phyloP scores from a whole-genome alignment of 257 asterid species.

The Solanum etuberosum region DNA sequence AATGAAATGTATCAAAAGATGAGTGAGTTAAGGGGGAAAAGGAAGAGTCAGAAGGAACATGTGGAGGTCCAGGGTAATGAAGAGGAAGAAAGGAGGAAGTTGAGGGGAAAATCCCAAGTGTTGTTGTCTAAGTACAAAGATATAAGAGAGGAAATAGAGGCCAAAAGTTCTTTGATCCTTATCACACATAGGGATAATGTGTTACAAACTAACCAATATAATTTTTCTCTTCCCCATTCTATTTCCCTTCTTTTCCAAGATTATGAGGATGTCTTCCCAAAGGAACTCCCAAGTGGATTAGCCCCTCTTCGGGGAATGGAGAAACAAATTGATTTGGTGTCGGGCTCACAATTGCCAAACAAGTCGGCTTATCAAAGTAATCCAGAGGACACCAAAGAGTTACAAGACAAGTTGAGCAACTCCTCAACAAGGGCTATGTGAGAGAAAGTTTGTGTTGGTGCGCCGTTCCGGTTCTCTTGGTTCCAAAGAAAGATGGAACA shows the following conservation, averaged over 20 bases:
- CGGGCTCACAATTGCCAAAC: too few relatives aligned
- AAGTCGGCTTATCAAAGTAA: neutral
- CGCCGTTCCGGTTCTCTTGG: fast-evolving
- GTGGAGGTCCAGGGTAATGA: neutral
- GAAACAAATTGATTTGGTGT: too few relatives aligned
- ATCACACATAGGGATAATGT: neutral
- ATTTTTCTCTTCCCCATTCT: neutral
- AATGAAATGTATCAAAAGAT: too few relatives aligned
- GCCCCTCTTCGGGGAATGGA: neutral
- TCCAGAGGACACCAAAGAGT: too few relatives aligned
- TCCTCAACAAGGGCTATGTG: neutral
- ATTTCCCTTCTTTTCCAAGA: too few relatives aligned
- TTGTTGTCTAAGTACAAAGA: neutral
- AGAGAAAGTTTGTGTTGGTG: neutral
- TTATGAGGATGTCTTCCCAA: neutral
- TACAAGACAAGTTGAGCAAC: neutral
- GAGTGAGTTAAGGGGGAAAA: neutral
- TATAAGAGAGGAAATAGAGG: too few relatives aligned
- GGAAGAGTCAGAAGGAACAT: neutral
- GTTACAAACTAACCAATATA: neutral
- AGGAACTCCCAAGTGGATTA: neutral
- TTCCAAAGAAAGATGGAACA: neutral
- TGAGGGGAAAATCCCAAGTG: fast-evolving
- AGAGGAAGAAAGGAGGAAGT: neutral
- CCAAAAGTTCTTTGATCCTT: too few relatives aligned